A percentile compares a stretch with the other conserved stretches of the same genome.
Conservation (phyloP, 768 basidiomycete genomes). For the Rhizopogon vinicolor region DNA sequence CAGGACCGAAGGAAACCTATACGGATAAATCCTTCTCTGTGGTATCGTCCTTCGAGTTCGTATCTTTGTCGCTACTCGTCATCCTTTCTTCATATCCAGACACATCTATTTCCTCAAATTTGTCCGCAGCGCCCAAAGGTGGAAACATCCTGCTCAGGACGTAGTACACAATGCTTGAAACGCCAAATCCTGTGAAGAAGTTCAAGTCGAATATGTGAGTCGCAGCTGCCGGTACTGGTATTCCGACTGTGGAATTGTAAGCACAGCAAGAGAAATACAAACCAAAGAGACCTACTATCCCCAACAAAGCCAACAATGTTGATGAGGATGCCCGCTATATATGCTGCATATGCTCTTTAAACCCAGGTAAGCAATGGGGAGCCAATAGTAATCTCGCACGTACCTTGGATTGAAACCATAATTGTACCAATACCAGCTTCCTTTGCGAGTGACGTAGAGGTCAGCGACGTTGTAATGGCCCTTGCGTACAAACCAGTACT, state of each 20-base stretch:
- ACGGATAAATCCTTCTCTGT: neutral
- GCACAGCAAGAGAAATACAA: neutral
- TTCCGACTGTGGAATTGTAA: conserved; percentile 35
- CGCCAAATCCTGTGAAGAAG: conserved; percentile 74
- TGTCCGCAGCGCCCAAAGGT: conserved; percentile 37
- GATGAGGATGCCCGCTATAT: conserved; percentile 66
- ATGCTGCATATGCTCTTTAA: conserved; percentile 52
- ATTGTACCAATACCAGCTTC: conserved; percentile 70
- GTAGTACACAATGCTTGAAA: conserved; percentile 57
- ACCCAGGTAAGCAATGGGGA: neutral
- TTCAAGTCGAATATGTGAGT: conserved; percentile 68
- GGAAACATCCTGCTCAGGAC: conserved; percentile 52
- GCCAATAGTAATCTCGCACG: neutral
- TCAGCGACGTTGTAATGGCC: conserved; percentile 64
- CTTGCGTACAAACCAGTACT: conserved; percentile 65
- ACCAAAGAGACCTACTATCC: conserved; percentile 39
- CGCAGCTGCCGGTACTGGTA: conserved; percentile 55
- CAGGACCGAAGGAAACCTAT: neutral
- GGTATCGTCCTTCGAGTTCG: neutral
- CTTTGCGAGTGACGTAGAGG: conserved; percentile 49
- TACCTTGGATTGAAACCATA: conserved; percentile 66
- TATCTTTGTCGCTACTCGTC: neutral
- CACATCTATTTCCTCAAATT: conserved; percentile 51
- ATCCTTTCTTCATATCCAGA: conserved; percentile 16
- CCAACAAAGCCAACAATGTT: conserved; percentile 77